phyloP scores from a whole-genome alignment of 306 rosid species.

The Lupinus albus region DNA sequence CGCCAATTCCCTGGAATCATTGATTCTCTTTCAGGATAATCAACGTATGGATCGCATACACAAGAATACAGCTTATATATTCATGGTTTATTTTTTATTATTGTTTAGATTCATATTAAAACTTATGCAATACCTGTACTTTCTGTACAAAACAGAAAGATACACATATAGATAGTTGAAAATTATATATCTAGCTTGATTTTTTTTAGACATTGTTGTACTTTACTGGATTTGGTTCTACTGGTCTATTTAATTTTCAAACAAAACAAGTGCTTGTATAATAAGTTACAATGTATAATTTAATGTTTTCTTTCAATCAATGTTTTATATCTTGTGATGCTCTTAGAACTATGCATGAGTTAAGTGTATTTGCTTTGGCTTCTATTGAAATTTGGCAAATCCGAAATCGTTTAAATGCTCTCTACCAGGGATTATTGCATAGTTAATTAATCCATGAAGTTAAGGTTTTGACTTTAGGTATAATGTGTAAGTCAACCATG shows the following conservation, averaged over 20 bases:
- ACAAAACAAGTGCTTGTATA: conserved; percentile 26
- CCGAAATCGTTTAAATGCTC: conserved; percentile 23
- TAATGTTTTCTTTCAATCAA: conserved; percentile 20
- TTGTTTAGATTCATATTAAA: conserved; percentile 36
- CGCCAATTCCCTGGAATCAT: conserved; percentile 40
- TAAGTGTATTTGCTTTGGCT: conserved; percentile 1
- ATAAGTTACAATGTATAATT: conserved; percentile 22
- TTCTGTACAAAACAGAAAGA: conserved; percentile 39
- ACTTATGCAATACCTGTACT: conserved; percentile 1
- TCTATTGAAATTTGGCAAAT: conserved; percentile 22
- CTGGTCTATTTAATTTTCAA: conserved; percentile 11
- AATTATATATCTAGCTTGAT: conserved; percentile 1
- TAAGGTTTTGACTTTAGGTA: conserved; percentile 35
- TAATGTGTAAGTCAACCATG: conserved; percentile 48
- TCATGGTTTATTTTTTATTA: conserved; percentile 35
- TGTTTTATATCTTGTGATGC: neutral
- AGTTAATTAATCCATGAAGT: conserved; percentile 6
- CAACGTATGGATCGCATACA: neutral
- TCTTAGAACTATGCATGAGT: neutral
- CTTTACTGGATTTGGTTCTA: conserved; percentile 23
- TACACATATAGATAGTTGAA: conserved; percentile 14
- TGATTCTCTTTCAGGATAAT: conserved; percentile 24
- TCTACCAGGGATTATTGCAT: conserved; percentile 24
- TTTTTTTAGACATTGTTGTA: conserved; percentile 29
- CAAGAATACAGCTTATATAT: conserved; percentile 36